Percentiles rank a stretch among this genome's conserved stretches.
Evolutionary conservation across 192 early-diverging fungal species (phyloP).

Genomic region (Chytriomyces sp.): DNA sequence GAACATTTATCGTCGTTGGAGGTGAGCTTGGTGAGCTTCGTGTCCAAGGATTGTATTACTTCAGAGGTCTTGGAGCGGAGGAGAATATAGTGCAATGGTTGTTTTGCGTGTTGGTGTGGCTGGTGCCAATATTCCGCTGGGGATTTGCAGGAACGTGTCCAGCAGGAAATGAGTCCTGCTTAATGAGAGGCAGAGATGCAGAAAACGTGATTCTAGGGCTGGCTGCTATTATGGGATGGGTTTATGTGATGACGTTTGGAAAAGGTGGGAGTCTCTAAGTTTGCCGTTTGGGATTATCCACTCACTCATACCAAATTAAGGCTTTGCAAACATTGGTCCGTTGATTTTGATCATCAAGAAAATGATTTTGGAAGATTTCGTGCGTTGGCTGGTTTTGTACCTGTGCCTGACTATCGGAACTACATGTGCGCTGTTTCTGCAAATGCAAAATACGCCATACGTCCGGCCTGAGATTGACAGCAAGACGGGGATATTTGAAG

Average conservation of each 20-base stretch:
- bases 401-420: slow-evolving; percentile 21
- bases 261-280: slow-evolving; percentile 28
- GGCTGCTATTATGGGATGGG: slow-evolving; percentile 25
- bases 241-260: slow-evolving; percentile 15
- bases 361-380: slow-evolving; percentile 31
- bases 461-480: not conserved
- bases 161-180: not conserved
- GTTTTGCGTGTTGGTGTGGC: slow-evolving; percentile 1
- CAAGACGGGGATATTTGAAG: slow-evolving; percentile 9
- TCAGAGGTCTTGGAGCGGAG: slow-evolving; percentile 15
- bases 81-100: slow-evolving; percentile 35
- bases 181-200: not conserved
- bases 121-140: slow-evolving; percentile 23
- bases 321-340: slow-evolving; percentile 10
- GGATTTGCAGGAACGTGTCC: not conserved
- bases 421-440: slow-evolving; percentile 32
- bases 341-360: slow-evolving; percentile 30
- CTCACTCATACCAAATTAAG: too few relatives aligned
- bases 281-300: too few relatives aligned
- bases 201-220: slow-evolving; percentile 31
- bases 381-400: slow-evolving; percentile 15
- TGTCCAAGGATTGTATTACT: slow-evolving; percentile 18
- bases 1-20: not conserved
- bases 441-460: slow-evolving; percentile 30
- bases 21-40: slow-evolving; percentile 9